These are phyloP conservation scores for Zygosaccharomyces lentus DNA, from an alignment of 805 yeast species.

Conservation along the genomic window DNA sequence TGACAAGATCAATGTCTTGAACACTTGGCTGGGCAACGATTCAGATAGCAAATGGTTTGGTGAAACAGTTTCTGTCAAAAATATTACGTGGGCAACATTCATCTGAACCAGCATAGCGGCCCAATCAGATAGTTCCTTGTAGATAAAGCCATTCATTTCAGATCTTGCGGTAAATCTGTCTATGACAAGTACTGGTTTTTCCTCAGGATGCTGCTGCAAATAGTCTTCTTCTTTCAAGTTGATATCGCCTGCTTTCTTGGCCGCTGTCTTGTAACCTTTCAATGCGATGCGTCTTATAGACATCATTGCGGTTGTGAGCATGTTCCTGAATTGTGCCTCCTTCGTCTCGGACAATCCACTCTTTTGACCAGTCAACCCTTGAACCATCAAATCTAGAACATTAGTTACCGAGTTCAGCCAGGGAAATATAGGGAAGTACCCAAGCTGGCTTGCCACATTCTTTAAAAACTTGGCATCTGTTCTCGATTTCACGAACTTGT, in stretches of 20 bases:
- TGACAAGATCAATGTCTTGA: slow-evolving; percentile 65
- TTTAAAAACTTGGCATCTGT: slow-evolving; percentile 66
- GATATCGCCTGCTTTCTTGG: slow-evolving; percentile 30
- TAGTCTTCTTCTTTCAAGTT: slow-evolving; percentile 70
- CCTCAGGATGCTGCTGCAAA: slow-evolving; percentile 78
- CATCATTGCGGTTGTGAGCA: slow-evolving; percentile 64
- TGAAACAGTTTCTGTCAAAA: slow-evolving; percentile 82
- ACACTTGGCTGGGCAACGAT: slow-evolving; percentile 82
- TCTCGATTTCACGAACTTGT: slow-evolving; percentile 63
- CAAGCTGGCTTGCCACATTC: slow-evolving; percentile 68
- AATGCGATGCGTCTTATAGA: slow-evolving; percentile 68
- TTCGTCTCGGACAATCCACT: slow-evolving; percentile 82
- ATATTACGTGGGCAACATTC: slow-evolving; percentile 85
- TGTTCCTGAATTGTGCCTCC: slow-evolving; percentile 76
- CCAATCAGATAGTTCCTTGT: slow-evolving; percentile 82
- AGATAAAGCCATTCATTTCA: slow-evolving; percentile 59
- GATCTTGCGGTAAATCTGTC: slow-evolving; percentile 64
- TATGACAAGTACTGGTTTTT: slow-evolving; percentile 79
- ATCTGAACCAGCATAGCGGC: slow-evolving; percentile 69
- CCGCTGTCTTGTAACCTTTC: slow-evolving; percentile 39
- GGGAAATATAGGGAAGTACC: slow-evolving; percentile 90
- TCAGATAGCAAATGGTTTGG: slow-evolving; percentile 61
- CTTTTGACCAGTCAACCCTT: slow-evolving; percentile 90
- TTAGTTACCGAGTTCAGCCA: slow-evolving; percentile 81
- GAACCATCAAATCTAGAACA: slow-evolving; percentile 78